phyloP scores from a whole-genome alignment of 805 yeast species.

The Starmerella stigmatis region DNA sequence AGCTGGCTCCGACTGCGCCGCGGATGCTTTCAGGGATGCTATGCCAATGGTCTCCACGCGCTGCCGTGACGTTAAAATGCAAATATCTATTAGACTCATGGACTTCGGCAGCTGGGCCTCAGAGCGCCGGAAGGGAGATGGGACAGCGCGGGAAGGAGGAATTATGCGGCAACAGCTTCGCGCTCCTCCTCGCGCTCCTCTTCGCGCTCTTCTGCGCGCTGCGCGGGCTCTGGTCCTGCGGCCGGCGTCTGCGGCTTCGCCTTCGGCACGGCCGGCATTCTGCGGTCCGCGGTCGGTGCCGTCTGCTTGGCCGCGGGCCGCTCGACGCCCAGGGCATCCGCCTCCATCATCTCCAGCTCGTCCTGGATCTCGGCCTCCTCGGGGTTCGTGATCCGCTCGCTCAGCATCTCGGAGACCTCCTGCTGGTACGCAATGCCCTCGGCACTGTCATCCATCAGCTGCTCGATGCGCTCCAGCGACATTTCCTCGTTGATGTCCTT shows the following conservation, averaged over 20 bases:
- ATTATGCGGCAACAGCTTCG: neutral
- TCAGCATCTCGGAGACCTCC: conserved; percentile 33
- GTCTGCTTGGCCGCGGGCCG: neutral
- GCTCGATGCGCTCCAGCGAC: conserved; percentile 67
- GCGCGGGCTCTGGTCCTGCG: neutral
- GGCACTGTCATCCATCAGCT: conserved; percentile 69
- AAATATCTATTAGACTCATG: too few species aligned
- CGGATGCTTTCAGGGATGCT: too few species aligned
- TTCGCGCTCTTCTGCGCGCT: neutral
- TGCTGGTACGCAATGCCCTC: conserved; percentile 74
- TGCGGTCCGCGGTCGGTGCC: neutral
- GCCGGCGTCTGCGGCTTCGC: neutral
- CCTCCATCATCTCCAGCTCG: conserved; percentile 22
- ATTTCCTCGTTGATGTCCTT: conserved; percentile 68
- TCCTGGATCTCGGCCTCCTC: conserved; percentile 30
- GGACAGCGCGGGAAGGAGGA: too few species aligned
- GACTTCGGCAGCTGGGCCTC: too few species aligned
- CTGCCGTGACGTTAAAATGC: too few species aligned
- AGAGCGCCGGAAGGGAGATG: too few species aligned
- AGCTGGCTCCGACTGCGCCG: too few species aligned
- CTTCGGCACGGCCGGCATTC: neutral
- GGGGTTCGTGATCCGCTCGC: conserved; percentile 30
- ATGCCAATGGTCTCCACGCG: too few species aligned
- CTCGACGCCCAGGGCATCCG: conserved; percentile 12
- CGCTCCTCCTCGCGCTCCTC: neutral